Evolutionary conservation across 805 yeast species (phyloP).

Genomic region (Ogataea methanolica): DNA sequence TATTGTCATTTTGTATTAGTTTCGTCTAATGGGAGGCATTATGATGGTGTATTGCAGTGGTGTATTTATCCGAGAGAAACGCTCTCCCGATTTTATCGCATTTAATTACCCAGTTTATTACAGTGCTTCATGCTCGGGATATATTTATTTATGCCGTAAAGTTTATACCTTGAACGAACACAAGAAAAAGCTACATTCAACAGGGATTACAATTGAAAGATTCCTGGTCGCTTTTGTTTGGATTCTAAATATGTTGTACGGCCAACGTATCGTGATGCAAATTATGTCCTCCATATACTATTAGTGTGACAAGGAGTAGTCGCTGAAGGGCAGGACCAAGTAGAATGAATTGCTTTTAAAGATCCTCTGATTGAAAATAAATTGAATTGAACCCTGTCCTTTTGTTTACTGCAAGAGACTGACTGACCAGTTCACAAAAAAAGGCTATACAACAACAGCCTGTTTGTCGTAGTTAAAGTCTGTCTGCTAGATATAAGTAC

Average conservation of each 20-base stretch:
- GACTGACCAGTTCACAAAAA: not conserved
- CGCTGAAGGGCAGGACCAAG: no score
- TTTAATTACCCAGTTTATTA: constrained; percentile 12
- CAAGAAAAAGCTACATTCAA: no score
- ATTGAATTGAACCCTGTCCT: not conserved
- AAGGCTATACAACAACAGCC: not conserved
- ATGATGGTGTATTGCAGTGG: constrained; percentile 4
- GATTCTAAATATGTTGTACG: no score
- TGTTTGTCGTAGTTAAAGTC: not conserved
- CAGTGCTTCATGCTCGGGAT: constrained; percentile 30
- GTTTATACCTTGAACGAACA: no score
- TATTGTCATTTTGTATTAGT: constrained; percentile 1
- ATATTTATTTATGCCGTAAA: constrained; percentile 4
- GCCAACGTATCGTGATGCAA: no score
- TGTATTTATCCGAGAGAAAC: constrained; percentile 16
- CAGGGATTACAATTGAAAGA: no score
- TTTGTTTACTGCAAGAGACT: not conserved
- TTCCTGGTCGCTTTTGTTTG: no score
- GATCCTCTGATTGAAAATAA: no score
- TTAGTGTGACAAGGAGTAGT: no score
- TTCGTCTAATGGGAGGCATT: constrained; percentile 1
- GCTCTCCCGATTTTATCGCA: constrained; percentile 26
- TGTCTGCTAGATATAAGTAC: not conserved
- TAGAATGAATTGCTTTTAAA: not conserved
- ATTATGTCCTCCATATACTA: no score